Conservation (phyloP, 2,329 filamentous ascomycete genomes). For the Botrytis fragariae region DNA sequence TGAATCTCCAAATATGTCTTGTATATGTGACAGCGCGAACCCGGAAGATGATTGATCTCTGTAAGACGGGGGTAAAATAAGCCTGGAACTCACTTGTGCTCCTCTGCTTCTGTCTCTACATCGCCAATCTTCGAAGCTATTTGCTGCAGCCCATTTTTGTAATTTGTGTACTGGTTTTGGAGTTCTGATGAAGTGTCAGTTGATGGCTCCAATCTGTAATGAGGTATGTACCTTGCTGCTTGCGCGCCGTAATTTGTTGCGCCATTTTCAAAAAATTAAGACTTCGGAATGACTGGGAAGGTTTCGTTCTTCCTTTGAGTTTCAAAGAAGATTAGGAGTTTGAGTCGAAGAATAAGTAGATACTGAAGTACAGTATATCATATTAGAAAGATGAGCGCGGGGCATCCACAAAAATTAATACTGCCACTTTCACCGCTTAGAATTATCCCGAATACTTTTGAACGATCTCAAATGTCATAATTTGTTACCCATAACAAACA, state of each 20-base stretch:
- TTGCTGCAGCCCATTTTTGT: slow-evolving; percentile 78
- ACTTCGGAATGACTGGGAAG: not conserved
- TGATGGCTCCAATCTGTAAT: slow-evolving; percentile 6
- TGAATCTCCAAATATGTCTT: not conserved
- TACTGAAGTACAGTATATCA: not conserved
- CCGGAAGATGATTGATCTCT: not conserved
- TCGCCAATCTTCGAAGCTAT: slow-evolving; percentile 96
- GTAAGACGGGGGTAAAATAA: not conserved
- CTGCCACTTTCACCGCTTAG: slow-evolving; percentile 17
- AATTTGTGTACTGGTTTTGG: slow-evolving; percentile 75
- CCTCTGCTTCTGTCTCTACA: slow-evolving; percentile 94
- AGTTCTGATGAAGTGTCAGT: slow-evolving; percentile 56
- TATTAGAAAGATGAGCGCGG: slow-evolving; percentile 1
- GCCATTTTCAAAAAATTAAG: slow-evolving; percentile 28
- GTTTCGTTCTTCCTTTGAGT: not conserved
- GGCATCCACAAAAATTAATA: slow-evolving; percentile 8
- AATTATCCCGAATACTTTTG: slow-evolving; percentile 5
- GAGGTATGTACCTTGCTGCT: slow-evolving; percentile 39
- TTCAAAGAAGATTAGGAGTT: not conserved
- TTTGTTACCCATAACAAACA: slow-evolving; percentile 1
- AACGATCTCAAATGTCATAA: not conserved
- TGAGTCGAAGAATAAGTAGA: not conserved
- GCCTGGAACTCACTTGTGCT: slow-evolving; percentile 78
- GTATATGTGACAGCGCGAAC: not conserved
- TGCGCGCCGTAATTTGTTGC: slow-evolving; percentile 37